Percentiles rank a stretch among this genome's conserved stretches.
These are phyloP conservation scores for Pythium dissimile DNA, from an alignment of 352 stramenopile species.

Conservation along the genomic window DNA sequence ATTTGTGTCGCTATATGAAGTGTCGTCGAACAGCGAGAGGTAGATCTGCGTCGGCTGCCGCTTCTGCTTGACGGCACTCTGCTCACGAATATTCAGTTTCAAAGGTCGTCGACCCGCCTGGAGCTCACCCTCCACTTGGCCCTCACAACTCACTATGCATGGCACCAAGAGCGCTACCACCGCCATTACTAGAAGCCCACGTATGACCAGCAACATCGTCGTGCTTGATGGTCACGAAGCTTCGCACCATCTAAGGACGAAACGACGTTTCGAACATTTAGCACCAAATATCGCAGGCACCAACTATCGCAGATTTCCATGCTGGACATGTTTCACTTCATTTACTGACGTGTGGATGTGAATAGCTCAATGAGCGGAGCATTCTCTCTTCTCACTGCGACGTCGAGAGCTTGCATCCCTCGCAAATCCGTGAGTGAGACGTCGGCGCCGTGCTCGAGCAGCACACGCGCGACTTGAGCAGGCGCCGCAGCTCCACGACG, in stretches of 20 bases:
- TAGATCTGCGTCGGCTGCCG: slow-evolving; percentile 46
- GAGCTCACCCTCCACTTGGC: neutral
- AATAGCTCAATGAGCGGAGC: too few species aligned
- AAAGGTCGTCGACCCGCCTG: neutral
- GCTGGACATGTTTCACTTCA: too few species aligned
- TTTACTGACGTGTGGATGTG: too few species aligned
- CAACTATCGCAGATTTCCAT: too few species aligned
- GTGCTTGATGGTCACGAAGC: slow-evolving; percentile 6
- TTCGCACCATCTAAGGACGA: too few species aligned
- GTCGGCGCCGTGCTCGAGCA: neutral
- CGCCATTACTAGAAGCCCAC: neutral
- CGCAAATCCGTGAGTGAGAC: neutral
- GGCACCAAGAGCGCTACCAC: slow-evolving; percentile 4
- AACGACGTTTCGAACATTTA: too few species aligned
- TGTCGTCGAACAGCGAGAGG: slow-evolving; percentile 36
- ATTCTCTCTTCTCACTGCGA: too few species aligned
- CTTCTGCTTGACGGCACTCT: slow-evolving; percentile 11
- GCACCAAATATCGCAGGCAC: too few species aligned
- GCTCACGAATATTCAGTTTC: slow-evolving; percentile 8
- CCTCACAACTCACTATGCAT: slow-evolving; percentile 2
- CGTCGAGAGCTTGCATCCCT: too few species aligned
- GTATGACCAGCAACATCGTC: neutral
- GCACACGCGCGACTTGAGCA: neutral
- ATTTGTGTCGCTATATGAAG: neutral
- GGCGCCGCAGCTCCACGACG: neutral